These are phyloP conservation scores for Lojkania enalia DNA, from an alignment of 2,329 filamentous ascomycete species.

Conservation along the genomic window DNA sequence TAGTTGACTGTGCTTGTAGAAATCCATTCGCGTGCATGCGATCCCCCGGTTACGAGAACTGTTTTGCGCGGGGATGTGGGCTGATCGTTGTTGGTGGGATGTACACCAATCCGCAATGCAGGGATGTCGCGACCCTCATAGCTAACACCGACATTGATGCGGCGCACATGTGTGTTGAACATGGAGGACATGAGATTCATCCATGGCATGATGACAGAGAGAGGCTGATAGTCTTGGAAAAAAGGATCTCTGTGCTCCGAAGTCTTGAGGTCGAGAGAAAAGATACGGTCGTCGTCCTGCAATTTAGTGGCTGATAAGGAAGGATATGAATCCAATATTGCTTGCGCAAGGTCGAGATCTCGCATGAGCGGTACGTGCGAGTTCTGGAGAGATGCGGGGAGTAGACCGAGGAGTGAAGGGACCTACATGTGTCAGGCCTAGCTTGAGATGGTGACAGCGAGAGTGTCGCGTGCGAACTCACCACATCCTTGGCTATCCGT, in stretches of 20 bases:
- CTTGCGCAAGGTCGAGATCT: conserved; percentile 68
- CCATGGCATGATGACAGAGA: conserved; percentile 85
- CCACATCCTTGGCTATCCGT: conserved; percentile 72
- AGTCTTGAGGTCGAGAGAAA: conserved; percentile 31
- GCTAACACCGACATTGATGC: conserved; percentile 78
- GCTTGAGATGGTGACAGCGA: no score
- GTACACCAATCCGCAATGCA: conserved; percentile 74
- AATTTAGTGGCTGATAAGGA: conserved; percentile 42
- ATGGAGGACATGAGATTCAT: conserved; percentile 87
- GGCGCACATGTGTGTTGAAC: conserved; percentile 78
- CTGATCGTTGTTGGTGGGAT: conserved; percentile 55
- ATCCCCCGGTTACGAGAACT: conserved; percentile 78
- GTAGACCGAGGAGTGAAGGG: conserved; percentile 73
- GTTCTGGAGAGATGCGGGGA: conserved; percentile 73
- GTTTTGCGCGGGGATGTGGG: conserved; percentile 65
- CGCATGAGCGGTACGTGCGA: conserved; percentile 77
- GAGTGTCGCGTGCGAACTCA: conserved; percentile 48
- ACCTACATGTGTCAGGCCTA: conserved; percentile 48
- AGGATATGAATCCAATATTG: conserved; percentile 77
- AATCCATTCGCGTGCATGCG: conserved; percentile 97
- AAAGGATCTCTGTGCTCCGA: conserved; percentile 61
- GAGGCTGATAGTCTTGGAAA: conserved; percentile 89
- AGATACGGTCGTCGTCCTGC: conserved; percentile 28
- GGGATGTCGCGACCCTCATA: conserved; percentile 86
- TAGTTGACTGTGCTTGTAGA: conserved; percentile 90